Evolutionary conservation across 352 stramenopile genomes (phyloP).

Genomic region (Poterioochromonas sp.): DNA sequence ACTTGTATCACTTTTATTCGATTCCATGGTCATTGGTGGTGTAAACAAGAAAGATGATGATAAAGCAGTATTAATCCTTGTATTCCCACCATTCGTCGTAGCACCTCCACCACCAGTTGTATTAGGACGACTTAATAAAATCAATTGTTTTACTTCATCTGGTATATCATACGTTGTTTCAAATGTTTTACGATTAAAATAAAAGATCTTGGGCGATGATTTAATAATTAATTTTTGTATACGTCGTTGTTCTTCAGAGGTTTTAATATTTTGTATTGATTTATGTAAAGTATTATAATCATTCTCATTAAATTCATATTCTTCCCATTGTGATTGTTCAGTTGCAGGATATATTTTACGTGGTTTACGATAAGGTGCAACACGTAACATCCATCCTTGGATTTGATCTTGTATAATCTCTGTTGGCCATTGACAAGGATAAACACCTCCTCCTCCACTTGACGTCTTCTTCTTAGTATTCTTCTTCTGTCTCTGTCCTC

Average conservation of each 20-base stretch:
- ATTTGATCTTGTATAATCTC: constrained; percentile 75
- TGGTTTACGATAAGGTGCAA: constrained; percentile 19
- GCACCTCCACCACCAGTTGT: not conserved
- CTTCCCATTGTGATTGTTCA: not conserved
- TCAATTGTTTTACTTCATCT: not conserved
- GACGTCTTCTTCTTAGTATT: too few species aligned
- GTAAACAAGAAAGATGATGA: not conserved
- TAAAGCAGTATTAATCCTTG: not conserved
- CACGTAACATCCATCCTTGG: constrained; percentile 62
- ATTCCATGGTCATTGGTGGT: not conserved
- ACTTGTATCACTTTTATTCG: not conserved
- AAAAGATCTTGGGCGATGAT: not conserved
- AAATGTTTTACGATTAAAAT: constrained; percentile 29
- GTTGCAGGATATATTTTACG: not conserved
- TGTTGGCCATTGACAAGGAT: constrained; percentile 69
- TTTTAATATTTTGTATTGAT: not conserved
- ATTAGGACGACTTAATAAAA: not conserved
- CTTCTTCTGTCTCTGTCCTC: too few species aligned
- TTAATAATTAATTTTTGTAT: not conserved
- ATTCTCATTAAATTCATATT: not conserved
- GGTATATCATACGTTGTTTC: constrained; percentile 9
- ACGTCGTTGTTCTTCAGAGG: not conserved
- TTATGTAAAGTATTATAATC: not conserved
- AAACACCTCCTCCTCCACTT: too few species aligned
- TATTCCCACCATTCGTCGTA: not conserved